These are phyloP conservation scores for Ciborinia camelliae DNA, from an alignment of 2,329 filamentous ascomycete species.

Conservation along the genomic window DNA sequence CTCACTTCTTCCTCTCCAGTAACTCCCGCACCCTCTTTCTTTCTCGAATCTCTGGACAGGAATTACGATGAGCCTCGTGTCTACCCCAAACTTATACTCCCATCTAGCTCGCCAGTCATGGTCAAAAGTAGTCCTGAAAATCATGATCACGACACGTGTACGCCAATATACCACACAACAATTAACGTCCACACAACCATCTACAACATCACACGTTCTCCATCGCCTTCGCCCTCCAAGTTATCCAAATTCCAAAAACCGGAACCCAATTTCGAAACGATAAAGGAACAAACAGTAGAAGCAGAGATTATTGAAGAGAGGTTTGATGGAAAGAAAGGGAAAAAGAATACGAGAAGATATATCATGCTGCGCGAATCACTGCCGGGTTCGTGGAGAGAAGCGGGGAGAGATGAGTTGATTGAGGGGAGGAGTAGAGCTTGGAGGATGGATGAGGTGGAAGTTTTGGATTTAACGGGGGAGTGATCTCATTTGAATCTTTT, in stretches of 20 bases:
- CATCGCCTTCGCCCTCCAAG: constrained; percentile 1
- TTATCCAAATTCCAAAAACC: background rate
- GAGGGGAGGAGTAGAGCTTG: constrained; percentile 19
- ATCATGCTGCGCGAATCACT: constrained; percentile 16
- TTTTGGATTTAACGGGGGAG: constrained; percentile 19
- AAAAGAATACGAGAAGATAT: constrained; percentile 4
- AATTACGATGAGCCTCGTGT: background rate
- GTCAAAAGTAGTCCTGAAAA: background rate
- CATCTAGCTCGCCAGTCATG: background rate
- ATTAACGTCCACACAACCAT: constrained; percentile 9
- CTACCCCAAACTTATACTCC: constrained; percentile 4
- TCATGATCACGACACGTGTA: background rate
- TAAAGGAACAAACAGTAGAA: constrained; percentile 1
- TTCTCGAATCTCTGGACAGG: background rate
- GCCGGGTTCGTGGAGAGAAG: constrained; percentile 17
- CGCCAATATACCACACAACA: background rate
- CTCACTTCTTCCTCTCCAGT: constrained; percentile 7
- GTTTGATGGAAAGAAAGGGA: background rate
- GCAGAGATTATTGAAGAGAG: background rate
- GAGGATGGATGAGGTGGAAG: constrained; percentile 17
- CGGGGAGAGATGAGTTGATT: constrained; percentile 6
- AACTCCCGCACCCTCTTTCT: background rate
- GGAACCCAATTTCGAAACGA: background rate
- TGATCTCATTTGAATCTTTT: background rate
- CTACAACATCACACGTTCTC: constrained; percentile 9